Percentiles rank a stretch among this genome's conserved stretches.
These are phyloP conservation scores for Tetrahymena elliotti DNA, from an alignment of 73 alveolate genomes.

Conservation along the genomic window DNA sequence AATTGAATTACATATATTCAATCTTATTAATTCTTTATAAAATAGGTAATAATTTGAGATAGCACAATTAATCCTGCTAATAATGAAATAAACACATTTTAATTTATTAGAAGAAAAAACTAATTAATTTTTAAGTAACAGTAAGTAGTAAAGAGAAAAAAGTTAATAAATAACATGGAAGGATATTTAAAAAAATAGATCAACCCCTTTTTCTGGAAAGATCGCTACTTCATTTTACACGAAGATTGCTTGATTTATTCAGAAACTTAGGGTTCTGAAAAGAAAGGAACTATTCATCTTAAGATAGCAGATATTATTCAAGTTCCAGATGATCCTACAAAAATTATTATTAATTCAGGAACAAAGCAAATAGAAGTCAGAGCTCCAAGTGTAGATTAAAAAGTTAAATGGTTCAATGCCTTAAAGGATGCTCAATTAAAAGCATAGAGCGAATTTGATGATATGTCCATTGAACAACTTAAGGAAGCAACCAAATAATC, in stretches of 20 bases:
- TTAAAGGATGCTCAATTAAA: constrained; percentile 7
- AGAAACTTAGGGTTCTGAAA: constrained; percentile 36
- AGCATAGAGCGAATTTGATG: neutral
- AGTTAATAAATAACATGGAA: constrained; percentile 14
- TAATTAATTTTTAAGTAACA: neutral
- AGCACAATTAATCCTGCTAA: neutral
- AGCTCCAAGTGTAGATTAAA: constrained; percentile 18
- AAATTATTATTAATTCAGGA: constrained; percentile 21
- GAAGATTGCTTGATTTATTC: constrained; percentile 39
- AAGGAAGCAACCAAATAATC: neutral
- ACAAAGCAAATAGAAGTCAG: constrained; percentile 20
- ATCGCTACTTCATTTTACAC: constrained; percentile 40
- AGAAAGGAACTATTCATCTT: constrained; percentile 33
- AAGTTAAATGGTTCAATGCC: constrained; percentile 25
- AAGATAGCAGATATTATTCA: constrained; percentile 31
- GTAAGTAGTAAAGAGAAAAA: neutral
- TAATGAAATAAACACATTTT: neutral
- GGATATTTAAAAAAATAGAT: constrained; percentile 49
- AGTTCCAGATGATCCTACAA: constrained; percentile 43
- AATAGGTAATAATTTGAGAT: neutral
- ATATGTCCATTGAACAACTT: neutral
- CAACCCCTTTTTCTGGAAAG: constrained; percentile 42
- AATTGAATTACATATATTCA: neutral
- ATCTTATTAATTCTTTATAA: neutral
- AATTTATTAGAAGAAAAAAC: neutral